phyloP scores from a whole-genome alignment of 2,329 filamentous ascomycete species.

The Apiospora sp. region DNA sequence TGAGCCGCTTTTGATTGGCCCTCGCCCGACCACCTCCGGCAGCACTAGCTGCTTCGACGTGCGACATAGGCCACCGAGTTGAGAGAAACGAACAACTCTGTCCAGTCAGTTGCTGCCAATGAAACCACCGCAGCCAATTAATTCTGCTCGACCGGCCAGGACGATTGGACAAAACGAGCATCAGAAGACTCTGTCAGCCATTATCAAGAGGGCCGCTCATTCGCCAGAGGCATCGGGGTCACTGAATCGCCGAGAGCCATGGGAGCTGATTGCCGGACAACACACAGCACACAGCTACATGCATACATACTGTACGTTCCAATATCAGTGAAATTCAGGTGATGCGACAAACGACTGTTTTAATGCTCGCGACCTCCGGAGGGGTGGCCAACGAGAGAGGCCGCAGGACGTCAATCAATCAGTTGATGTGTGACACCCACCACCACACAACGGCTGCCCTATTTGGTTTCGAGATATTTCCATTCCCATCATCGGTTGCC shows the following conservation, averaged over 20 bases:
- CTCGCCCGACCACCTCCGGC: slow-evolving; percentile 1
- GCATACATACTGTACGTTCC: slow-evolving; percentile 15
- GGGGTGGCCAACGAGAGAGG: slow-evolving; percentile 1
- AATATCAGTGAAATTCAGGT: slow-evolving; percentile 13
- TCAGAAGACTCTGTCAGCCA: slow-evolving; percentile 15
- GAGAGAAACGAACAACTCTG: not conserved
- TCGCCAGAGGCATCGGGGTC: not conserved
- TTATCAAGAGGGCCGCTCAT: not conserved
- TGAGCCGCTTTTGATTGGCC: slow-evolving; percentile 7
- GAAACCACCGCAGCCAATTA: not conserved
- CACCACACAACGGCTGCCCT: not conserved
- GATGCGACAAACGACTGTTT: slow-evolving; percentile 7
- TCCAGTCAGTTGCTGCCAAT: not conserved
- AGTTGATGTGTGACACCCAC: slow-evolving; percentile 4
- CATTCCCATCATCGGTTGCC: not conserved
- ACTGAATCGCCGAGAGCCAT: slow-evolving; percentile 4
- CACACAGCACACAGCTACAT: not conserved
- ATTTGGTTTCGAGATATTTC: slow-evolving; percentile 9
- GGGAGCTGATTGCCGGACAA: not conserved
- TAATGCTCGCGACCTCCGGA: slow-evolving; percentile 1
- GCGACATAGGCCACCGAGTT: not conserved
- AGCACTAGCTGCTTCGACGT: slow-evolving; percentile 12
- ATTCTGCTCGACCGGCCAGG: not conserved
- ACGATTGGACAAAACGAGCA: not conserved
- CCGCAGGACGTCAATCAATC: slow-evolving; percentile 10